Evolutionary conservation across 2,329 filamentous ascomycete genomes (phyloP), one percentile per base, ranked within the genome.

Genomic region (Colletotrichum caudatum): DNA sequence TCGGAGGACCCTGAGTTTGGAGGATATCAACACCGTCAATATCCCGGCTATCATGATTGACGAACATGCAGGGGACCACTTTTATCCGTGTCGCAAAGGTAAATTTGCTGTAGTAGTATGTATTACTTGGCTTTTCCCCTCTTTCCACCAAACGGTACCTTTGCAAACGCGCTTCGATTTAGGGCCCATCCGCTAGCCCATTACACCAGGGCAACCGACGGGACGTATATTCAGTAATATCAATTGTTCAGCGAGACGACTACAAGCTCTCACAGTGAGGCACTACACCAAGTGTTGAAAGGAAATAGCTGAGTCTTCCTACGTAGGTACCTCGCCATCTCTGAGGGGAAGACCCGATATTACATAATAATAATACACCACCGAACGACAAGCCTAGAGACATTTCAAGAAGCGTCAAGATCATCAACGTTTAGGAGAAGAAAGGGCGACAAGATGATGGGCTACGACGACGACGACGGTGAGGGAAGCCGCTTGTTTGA

Each of bases 391-490:
- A 1, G 23, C 20, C 18, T 23, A 7, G 0, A 33, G 16, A 18
- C 18, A 7, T 6, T 23, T 20, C n/a, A 9, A 29, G 16, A 35
- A 35, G 12, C 26, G 1, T 5, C 29, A 12, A 56, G 8, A 9
- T 7, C 18, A 35, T n/a, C 29, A 5, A 14, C 5, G 26, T 16
- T 16, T 29, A 14, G 23, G 6, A 53, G 12, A 29, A 44, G 23
- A 7, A 9, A 9, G 6, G 12, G 4, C 61, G 26, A 16, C 12
- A 58, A 35, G 26, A 53, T 48, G 46, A 37, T 61, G 64, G 56
- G 56, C 23, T 61, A 66, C 46, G 48, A 51, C 12, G 56, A 58
- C 7, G 53, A 60, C 64, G 65, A 68, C 6, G 65, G 50, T 5
- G 23, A 39, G 33, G 65, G 59, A 11, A 48, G 60, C 16, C 59